A percentile compares a stretch with the other conserved stretches of the same genome.
phyloP scores from a whole-genome alignment of 164 flowering plant genomes.

The Vitis amurensis region DNA sequence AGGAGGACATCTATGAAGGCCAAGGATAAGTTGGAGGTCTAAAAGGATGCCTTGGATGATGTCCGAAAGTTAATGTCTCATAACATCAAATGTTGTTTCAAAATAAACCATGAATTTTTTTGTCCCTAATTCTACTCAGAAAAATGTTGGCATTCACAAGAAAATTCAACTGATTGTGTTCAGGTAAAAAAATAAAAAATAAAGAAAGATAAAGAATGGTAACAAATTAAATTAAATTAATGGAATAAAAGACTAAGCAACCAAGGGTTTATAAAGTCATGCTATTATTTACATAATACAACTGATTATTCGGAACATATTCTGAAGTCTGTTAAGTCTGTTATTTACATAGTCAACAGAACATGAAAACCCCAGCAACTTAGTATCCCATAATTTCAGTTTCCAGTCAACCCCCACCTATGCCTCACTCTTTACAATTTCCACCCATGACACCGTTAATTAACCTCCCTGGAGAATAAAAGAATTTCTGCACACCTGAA shows the following conservation, averaged over 20 bases:
- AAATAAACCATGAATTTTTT: no score
- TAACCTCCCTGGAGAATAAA: conserved; percentile 37
- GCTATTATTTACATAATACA: conserved; percentile 27
- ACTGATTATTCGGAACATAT: conserved; percentile 12
- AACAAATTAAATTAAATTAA: background rate
- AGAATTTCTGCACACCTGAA: conserved; percentile 50
- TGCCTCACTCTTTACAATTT: conserved; percentile 17
- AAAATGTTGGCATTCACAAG: no score
- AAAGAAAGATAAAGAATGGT: no score
- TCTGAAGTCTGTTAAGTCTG: background rate
- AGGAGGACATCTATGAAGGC: no score
- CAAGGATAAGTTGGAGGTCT: background rate
- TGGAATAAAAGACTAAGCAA: background rate
- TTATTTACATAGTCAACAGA: conserved; percentile 30
- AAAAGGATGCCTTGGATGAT: conserved; percentile 13
- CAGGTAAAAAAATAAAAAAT: no score
- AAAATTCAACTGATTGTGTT: no score
- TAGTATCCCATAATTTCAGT: conserved; percentile 21
- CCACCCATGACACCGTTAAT: conserved; percentile 35
- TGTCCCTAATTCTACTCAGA: no score
- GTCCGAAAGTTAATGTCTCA: conserved; percentile 1
- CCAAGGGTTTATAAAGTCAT: background rate
- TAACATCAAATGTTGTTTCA: no score
- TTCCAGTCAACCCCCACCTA: conserved; percentile 15
- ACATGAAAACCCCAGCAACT: conserved; percentile 16